Base-by-base conservation (phyloP, 331 rosid genomes). In the Pyracantha coccinea region DNA sequence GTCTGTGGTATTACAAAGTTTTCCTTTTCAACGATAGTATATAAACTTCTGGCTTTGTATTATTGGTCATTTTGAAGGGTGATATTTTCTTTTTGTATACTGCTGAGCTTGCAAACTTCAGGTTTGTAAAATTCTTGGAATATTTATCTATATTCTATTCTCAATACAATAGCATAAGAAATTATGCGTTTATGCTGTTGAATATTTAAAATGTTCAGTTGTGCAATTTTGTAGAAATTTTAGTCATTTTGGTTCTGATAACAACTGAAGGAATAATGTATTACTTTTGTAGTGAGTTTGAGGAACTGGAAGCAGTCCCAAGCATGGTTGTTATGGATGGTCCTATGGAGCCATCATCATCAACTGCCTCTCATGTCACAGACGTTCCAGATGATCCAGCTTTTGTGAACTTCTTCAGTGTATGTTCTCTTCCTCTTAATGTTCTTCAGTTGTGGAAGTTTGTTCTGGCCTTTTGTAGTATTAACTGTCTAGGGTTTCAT, bases 301-400 rank as follows among this genome's bases (percentile, higher is more conserved):
- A 89, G 86, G 94, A 87, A 75, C 88, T 81, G 63, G 94, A 84
- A 79, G 91, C 85, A 67, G 91, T 76, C 72, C 82, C 97, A 72
- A 9, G 60, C 68, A 61, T 84, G 88, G 83, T 80, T 16, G 50
- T 79, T 66, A 80, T 83, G 20, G 96, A 87, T 76, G 88, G 85
- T 81, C 85, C 84, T 32, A 81, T 84, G 69, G 96, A 93, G 77
- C 81, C 88, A 11, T 76, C 90, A 15, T 35, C 68, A 63, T 83
- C 90, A 77, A 85, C 90, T 69, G 83, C 86, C 62, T 83, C 89
- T 24, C 82, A 88, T 79, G 80, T 79, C 50, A 52, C 84, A 55
- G 97, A 86, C 69, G 75, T 84, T 74, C 52, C 78, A 53, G 90
- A 86, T 72, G 90, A 88, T 82, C 78, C 84, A 61, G 80, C 87